Conservation (phyloP, 441 rosid genomes). For the Adansonia grandidieri region DNA sequence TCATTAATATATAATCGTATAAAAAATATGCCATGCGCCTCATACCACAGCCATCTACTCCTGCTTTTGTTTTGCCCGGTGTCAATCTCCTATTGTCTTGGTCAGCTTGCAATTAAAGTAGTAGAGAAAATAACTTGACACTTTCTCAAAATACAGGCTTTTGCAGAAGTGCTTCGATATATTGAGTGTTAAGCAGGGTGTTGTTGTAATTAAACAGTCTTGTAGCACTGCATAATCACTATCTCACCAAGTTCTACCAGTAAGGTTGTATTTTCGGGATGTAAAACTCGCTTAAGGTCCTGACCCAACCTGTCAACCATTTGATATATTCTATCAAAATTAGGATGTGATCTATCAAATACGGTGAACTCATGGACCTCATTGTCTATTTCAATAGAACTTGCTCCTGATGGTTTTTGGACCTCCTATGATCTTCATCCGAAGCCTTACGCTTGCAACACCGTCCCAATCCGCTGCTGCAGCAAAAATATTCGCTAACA, state of each 20-base stretch:
- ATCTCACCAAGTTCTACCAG: constrained; percentile 34
- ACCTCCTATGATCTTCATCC: constrained; percentile 56
- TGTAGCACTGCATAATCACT: constrained; percentile 25
- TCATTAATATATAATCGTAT: not conserved
- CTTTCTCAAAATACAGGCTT: not conserved
- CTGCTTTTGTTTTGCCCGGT: not conserved
- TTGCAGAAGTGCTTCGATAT: no score
- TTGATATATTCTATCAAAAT: constrained; percentile 59
- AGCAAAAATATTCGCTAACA: constrained; percentile 70
- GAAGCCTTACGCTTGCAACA: constrained; percentile 62
- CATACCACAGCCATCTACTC: not conserved
- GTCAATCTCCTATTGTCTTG: not conserved
- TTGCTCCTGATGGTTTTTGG: constrained; percentile 72
- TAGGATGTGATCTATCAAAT: constrained; percentile 61
- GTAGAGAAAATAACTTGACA: not conserved
- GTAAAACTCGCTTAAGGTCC: constrained; percentile 40
- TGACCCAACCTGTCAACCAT: constrained; percentile 51
- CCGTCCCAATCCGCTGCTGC: constrained; percentile 69
- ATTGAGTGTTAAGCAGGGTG: no score
- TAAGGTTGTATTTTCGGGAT: constrained; percentile 14
- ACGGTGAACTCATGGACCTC: constrained; percentile 63
- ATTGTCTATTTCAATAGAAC: constrained; percentile 62
- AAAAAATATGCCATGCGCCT: not conserved
- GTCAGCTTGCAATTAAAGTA: not conserved
- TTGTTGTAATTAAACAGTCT: not conserved